phyloP scores from a whole-genome alignment of 1,284 basidiomycete species.

The Meira miltonrushii region DNA sequence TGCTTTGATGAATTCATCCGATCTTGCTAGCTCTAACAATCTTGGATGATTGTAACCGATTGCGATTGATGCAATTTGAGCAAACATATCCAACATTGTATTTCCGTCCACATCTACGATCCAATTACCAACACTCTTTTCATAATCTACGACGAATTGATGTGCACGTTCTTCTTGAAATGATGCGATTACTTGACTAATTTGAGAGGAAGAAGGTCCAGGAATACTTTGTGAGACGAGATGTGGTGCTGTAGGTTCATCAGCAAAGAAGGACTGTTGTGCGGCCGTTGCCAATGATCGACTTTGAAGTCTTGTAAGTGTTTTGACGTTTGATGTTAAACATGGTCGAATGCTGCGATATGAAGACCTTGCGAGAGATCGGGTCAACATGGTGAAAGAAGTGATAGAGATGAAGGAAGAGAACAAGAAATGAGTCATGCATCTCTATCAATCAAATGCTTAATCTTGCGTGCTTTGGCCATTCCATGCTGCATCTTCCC shows the following conservation, averaged over 20 bases:
- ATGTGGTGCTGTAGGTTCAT: conserved; percentile 39
- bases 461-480: too few species aligned
- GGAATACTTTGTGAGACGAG: conserved; percentile 41
- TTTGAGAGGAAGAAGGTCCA: conserved; percentile 44
- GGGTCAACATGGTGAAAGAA: too few species aligned
- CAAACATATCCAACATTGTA: conserved; percentile 58
- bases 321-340: too few species aligned
- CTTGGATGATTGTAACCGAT: conserved; percentile 57
- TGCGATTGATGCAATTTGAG: conserved; percentile 55
- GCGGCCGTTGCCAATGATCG: conserved; percentile 7
- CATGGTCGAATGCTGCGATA: too few species aligned
- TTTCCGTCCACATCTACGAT: conserved; percentile 60
- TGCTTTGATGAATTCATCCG: conserved; percentile 54
- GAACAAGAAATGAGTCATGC: too few species aligned
- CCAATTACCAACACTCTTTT: conserved; percentile 52
- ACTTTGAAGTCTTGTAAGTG: too few species aligned
- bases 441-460: too few species aligned
- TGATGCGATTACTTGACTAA: conserved; percentile 46
- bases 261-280: conserved; percentile 33
- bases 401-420: too few species aligned
- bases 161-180: conserved; percentile 55
- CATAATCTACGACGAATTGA: conserved; percentile 54
- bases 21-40: conserved; percentile 45
- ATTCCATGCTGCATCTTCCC: too few species aligned
- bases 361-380: too few species aligned